These are phyloP conservation scores for Solanum lignicaule DNA, from an alignment of 257 asterid genomes.

Conservation along the genomic window DNA sequence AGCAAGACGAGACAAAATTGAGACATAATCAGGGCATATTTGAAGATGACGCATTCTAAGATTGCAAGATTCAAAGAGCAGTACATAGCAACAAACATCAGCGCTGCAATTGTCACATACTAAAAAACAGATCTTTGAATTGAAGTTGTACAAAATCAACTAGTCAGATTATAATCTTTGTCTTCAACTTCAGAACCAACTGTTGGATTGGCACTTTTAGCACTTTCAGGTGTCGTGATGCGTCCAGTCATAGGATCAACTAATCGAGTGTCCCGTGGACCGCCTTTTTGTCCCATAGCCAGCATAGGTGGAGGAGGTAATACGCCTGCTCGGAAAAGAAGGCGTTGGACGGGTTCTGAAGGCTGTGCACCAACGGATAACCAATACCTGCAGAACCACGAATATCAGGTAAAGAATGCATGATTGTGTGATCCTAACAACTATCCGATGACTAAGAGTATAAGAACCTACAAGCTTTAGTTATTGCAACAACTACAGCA, in stretches of 20 bases:
- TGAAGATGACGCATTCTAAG: neutral
- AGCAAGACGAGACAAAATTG: neutral
- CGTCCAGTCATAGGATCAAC: conserved; percentile 81
- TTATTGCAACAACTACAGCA: neutral
- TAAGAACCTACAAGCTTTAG: neutral
- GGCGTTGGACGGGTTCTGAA: conserved; percentile 80
- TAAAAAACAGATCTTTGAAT: neutral
- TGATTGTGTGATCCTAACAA: neutral
- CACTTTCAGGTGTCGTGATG: conserved; percentile 22
- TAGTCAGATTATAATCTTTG: neutral
- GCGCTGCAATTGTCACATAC: neutral
- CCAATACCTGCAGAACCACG: conserved; percentile 57
- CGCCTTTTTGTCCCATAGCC: conserved; percentile 93
- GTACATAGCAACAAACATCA: neutral
- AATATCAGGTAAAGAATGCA: neutral
- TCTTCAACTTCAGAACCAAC: conserved; percentile 20
- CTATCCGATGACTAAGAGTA: neutral
- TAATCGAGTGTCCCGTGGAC: conserved; percentile 67
- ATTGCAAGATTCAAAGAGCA: neutral
- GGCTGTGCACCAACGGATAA: conserved; percentile 97
- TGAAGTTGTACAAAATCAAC: neutral
- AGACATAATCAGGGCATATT: neutral
- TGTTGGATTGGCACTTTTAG: neutral
- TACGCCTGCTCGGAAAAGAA: conserved; percentile 78
- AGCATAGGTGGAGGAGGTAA: conserved; percentile 89